Evolutionary conservation across 805 yeast species (phyloP).

Genomic region (Wickerhamomyces kurtzmanii): DNA sequence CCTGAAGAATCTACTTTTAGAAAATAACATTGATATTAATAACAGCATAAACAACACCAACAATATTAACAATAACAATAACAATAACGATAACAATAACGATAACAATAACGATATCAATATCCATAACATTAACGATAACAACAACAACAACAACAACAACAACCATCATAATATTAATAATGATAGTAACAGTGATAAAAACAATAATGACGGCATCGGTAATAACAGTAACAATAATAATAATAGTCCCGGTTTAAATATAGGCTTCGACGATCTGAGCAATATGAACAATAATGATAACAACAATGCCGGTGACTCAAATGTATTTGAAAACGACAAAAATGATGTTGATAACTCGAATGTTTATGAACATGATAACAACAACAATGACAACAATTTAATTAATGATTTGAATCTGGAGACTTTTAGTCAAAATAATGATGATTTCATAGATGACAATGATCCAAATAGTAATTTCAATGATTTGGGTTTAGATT

Average conservation of each 20-base stretch:
- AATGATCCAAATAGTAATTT: constrained; percentile 2
- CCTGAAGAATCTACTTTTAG: too few species aligned
- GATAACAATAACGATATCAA: constrained; percentile 2
- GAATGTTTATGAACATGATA: constrained; percentile 1
- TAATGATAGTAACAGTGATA: background rate
- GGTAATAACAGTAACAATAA: constrained; percentile 3
- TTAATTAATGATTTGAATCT: background rate
- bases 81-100: constrained; percentile 10
- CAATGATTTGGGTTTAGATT: constrained; percentile 3
- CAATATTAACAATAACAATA: constrained; percentile 6
- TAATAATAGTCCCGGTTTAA: background rate
- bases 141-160: constrained; percentile 2
- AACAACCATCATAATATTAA: constrained; percentile 2
- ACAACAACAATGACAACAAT: constrained; percentile 3
- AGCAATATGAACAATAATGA: background rate
- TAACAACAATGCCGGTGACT: background rate
- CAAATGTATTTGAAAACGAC: background rate
- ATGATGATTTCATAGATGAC: constrained; percentile 3
- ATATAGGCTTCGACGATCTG: background rate
- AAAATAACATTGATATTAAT: too few species aligned
- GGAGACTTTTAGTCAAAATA: constrained; percentile 1
- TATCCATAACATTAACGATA: constrained; percentile 3
- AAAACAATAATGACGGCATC: background rate
- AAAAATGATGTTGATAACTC: too few species aligned
- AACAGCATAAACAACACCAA: constrained; percentile 1